Percentiles rank a stretch among this genome's conserved stretches.
Conservation (phyloP, 257 asterid species). For the Anisodus tanguticus region DNA sequence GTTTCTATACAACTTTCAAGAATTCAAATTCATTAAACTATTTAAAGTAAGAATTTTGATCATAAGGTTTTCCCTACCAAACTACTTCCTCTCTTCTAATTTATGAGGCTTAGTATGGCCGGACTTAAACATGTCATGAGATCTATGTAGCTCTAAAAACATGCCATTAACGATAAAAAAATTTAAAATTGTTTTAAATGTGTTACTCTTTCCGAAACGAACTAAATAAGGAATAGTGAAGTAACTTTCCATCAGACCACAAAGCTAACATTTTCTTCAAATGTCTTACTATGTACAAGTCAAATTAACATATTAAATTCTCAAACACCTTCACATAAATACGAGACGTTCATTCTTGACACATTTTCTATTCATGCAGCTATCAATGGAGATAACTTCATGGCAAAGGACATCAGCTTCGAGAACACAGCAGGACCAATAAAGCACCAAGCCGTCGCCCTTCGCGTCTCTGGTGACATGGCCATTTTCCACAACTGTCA, state of each 20-base stretch:
- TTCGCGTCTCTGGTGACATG: slow-evolving; percentile 35
- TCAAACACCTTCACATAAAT: not conserved
- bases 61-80: not conserved
- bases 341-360: not conserved
- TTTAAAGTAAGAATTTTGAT: not conserved
- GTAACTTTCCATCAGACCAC: not conserved
- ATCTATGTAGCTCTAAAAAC: not conserved
- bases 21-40: not conserved
- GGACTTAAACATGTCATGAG: no score
- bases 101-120: not conserved
- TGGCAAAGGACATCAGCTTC: slow-evolving; percentile 35
- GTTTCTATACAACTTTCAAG: not conserved
- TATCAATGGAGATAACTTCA: slow-evolving; percentile 32
- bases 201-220: no score
- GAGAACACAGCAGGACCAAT: slow-evolving; percentile 43
- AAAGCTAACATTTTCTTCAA: not conserved
- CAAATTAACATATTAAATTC: not conserved
- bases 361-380: slow-evolving; percentile 10
- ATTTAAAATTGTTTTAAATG: no score
- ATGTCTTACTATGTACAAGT: not conserved
- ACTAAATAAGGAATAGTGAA: not conserved
- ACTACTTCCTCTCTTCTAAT: not conserved
- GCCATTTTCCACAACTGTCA: slow-evolving; percentile 41
- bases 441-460: slow-evolving; percentile 45
- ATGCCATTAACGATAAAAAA: no score